Evolutionary conservation across 2,329 filamentous ascomycete species (phyloP), one percentile per base, ranked within the genome.

Genomic region (Lanzia echinophila): DNA sequence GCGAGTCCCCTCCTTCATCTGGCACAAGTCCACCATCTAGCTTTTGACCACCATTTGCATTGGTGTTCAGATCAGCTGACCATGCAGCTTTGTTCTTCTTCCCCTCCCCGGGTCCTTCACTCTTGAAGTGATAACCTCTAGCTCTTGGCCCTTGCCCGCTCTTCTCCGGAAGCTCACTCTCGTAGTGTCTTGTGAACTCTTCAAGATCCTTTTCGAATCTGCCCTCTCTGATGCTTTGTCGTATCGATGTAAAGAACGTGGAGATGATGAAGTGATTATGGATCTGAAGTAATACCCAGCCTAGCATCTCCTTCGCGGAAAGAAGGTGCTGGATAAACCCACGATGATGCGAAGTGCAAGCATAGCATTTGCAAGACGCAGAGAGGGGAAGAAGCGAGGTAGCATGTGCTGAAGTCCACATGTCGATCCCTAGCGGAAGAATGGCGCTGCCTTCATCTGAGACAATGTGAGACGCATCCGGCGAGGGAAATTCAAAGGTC

Each of bases 291-390:
- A 99, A 77, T 0, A 86, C 88, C 94, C 94, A 99, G 22, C 87
- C 92, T 4, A 96, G 82, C 94, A 99, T 97, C 71, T 99, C 94
- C 66, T 91, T 95, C 0, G 94, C 90, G 45, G 82, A 78, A 6
- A 99, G 80, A 1, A 97, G 78, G 69, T 99, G 94, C 60, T 90
- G 86, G 34, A 99, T 67, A 70, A 88, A 99, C 0, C 94, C 92
- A 47, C 86, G 77, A 70, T 96, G 90, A 69, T 97, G 92, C 17
- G 79, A 80, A 2, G 76, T 81, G 75, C 94, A 99, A 20, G 90
- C 76, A 69, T 95, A 92, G 75, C 94, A 99, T 48, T 71, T 63
- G 69, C 94, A 99, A 15, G 70, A 77, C 6, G 76, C 63, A 1
- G 71, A 67, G 2, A 96, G 73, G 0, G 92, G 84, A 0, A 70